These are phyloP conservation scores for Protomyces inundatus DNA, from an alignment of 1,139 yeast genomes.

Conservation along the genomic window DNA sequence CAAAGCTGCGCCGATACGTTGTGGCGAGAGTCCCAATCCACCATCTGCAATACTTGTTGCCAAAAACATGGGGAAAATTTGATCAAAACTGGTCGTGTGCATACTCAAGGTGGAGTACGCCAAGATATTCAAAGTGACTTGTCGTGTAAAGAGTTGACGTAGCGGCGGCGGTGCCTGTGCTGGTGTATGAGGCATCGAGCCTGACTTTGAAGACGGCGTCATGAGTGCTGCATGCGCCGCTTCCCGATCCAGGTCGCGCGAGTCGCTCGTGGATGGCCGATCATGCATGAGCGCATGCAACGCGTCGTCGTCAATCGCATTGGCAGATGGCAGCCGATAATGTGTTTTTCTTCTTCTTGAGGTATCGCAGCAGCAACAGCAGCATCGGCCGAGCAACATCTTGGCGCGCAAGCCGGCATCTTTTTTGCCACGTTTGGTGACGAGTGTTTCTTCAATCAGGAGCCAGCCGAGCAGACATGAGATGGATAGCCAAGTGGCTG, in stretches of 20 bases:
- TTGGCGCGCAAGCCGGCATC: slow-evolving; percentile 16
- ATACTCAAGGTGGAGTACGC: slow-evolving; percentile 2
- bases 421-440: slow-evolving; percentile 38
- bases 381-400: slow-evolving; percentile 1
- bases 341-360: slow-evolving; percentile 1
- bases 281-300: slow-evolving; percentile 1
- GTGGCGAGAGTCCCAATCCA: slow-evolving; percentile 22
- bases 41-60: slow-evolving; percentile 21
- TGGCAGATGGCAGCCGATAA: slow-evolving; percentile 9
- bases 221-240: slow-evolving; percentile 28
- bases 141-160: slow-evolving; percentile 17
- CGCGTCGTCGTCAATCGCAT: slow-evolving; percentile 10
- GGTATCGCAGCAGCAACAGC: slow-evolving; percentile 2
- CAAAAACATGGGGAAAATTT: slow-evolving; percentile 26
- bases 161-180: slow-evolving; percentile 46
- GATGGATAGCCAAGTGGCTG: slow-evolving; percentile 29
- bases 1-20: slow-evolving; percentile 15
- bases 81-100: slow-evolving; percentile 25
- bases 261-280: slow-evolving; percentile 15
- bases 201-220: slow-evolving; percentile 49
- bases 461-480: slow-evolving; percentile 46
- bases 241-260: slow-evolving; percentile 2
- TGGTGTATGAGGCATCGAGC: slow-evolving; percentile 37
- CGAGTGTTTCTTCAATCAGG: slow-evolving; percentile 54
- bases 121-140: slow-evolving; percentile 10